phyloP scores from a whole-genome alignment of 1,284 basidiomycete species.

The Ustilago trichophora region DNA sequence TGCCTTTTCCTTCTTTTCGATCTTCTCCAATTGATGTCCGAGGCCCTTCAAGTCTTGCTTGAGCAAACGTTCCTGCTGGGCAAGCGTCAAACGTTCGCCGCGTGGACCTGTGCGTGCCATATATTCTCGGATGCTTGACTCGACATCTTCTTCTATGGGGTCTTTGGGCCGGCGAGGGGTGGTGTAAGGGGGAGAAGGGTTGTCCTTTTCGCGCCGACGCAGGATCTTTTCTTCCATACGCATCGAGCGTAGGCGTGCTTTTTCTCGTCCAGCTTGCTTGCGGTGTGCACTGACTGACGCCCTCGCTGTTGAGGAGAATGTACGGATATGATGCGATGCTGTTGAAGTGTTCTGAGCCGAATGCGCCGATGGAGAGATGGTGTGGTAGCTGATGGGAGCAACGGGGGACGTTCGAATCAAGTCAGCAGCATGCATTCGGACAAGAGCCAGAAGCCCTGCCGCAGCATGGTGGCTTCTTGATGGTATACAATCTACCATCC shows the following conservation, averaged over 20 bases:
- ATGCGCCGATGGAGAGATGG: not conserved
- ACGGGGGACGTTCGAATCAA: not conserved
- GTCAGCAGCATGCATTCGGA: not conserved
- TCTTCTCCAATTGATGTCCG: conserved; percentile 33
- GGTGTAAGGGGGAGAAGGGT: not conserved
- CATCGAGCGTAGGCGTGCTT: conserved; percentile 19
- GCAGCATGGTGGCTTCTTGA: conserved; percentile 8
- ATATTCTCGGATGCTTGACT: conserved; percentile 30
- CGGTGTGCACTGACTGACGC: conserved; percentile 34
- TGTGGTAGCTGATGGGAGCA: conserved; percentile 16
- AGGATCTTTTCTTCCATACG: conserved; percentile 18
- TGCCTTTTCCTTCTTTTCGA: conserved; percentile 48
- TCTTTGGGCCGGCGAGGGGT: conserved; percentile 4
- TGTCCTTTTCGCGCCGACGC: conserved; percentile 33
- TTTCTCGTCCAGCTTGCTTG: conserved; percentile 43
- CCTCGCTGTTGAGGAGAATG: no score
- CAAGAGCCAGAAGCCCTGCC: conserved; percentile 2
- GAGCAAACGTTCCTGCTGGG: conserved; percentile 41
- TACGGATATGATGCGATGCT: no score
- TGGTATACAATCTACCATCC: conserved; percentile 25
- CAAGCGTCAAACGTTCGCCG: conserved; percentile 34
- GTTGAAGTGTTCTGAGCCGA: no score
- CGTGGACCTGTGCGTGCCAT: conserved; percentile 39
- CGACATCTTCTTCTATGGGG: conserved; percentile 23
- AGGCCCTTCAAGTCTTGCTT: conserved; percentile 50